Evolutionary conservation across 345 rosid genomes (phyloP).

Genomic region (Eucalyptus polyanthemos): DNA sequence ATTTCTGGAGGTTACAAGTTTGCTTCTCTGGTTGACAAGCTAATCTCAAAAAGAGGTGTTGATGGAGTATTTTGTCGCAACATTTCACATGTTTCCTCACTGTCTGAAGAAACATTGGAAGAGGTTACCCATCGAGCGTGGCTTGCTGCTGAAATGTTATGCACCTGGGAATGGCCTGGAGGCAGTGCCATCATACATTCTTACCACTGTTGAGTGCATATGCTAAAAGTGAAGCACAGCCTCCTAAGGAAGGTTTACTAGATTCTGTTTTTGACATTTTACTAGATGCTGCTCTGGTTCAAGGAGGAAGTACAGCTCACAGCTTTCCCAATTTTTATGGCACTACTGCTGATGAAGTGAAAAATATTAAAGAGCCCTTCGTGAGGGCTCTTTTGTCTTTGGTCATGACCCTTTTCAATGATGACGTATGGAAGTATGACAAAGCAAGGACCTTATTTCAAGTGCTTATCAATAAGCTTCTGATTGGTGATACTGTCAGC

Average conservation of each 20-base stretch:
- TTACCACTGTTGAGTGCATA: slow-evolving; percentile 45
- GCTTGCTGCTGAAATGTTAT: slow-evolving; percentile 84
- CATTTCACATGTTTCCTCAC: neutral
- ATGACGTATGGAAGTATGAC: slow-evolving; percentile 50
- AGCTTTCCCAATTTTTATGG: slow-evolving; percentile 26
- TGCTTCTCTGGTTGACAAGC: slow-evolving; percentile 58
- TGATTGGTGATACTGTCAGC: slow-evolving; percentile 59
- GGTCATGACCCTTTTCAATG: slow-evolving; percentile 47
- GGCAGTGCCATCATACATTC: slow-evolving; percentile 63
- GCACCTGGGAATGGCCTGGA: slow-evolving; percentile 96
- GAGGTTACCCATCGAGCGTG: slow-evolving; percentile 48
- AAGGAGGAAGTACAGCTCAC: slow-evolving; percentile 24
- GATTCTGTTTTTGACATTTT: slow-evolving; percentile 62
- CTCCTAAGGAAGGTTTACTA: slow-evolving; percentile 22
- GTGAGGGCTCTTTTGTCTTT: slow-evolving; percentile 72
- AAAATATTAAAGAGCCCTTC: slow-evolving; percentile 57
- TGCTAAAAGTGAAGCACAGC: slow-evolving; percentile 26
- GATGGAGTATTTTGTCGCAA: slow-evolving; percentile 28
- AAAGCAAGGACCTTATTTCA: slow-evolving; percentile 54
- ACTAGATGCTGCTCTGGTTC: slow-evolving; percentile 75
- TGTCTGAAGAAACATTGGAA: slow-evolving; percentile 6
- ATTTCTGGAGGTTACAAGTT: slow-evolving; percentile 40
- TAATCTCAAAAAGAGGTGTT: slow-evolving; percentile 53
- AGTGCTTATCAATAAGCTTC: slow-evolving; percentile 53
- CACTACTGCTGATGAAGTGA: slow-evolving; percentile 27